Base-by-base conservation (phyloP, 1,139 yeast genomes). In the Pneumocystis canis region DNA sequence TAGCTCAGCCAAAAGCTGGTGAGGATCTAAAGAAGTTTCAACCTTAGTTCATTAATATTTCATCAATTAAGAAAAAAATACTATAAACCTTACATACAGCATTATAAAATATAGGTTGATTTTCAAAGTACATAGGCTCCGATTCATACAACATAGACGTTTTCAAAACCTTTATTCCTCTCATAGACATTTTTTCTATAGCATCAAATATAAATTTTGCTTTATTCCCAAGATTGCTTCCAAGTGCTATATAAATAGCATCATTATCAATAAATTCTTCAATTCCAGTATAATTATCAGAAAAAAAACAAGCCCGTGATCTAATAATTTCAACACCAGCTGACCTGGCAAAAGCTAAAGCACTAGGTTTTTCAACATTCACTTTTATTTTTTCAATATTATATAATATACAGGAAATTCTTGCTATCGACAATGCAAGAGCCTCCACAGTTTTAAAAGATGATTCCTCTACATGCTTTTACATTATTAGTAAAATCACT, bases 401-500 rank as follows among this genome's bases (percentile, higher is more conserved):
- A 41, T 71, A 66, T 7, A 67, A 64, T 65, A 79, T 79, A 61
- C 81, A 77, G 2, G 84, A 77, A 61, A 85, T 73, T 68, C 84
- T 87, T 5, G 89, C 85, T 31, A 89, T 84, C 14, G 83, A 80
- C 65, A 84, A 81, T 2, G 87, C 95, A 65, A 92, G 78, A 0
- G 97, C 96, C 71, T 92, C 98, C 1, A 92, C 95, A 0, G 98
- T 92, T 70, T 88, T 86, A 76, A 88, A 92, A 67, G 84, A 83
- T 0, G 96, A 82, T 20, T 73, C 73, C 69, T 87, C 95, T 9
- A 89, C 88, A 70, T 84, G 87, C 1, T 71, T n/a, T n/a, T 70
- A 0, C 81, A 11, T 20, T 60, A 30, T n/a, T 63, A 77, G 28
- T 82, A 78, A 25, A 54, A 35, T 25, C 47, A 58, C 20, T 32